These are phyloP conservation scores for Neodidymelliopsis sp. DNA, from an alignment of 2,329 filamentous ascomycete genomes.

Conservation along the genomic window DNA sequence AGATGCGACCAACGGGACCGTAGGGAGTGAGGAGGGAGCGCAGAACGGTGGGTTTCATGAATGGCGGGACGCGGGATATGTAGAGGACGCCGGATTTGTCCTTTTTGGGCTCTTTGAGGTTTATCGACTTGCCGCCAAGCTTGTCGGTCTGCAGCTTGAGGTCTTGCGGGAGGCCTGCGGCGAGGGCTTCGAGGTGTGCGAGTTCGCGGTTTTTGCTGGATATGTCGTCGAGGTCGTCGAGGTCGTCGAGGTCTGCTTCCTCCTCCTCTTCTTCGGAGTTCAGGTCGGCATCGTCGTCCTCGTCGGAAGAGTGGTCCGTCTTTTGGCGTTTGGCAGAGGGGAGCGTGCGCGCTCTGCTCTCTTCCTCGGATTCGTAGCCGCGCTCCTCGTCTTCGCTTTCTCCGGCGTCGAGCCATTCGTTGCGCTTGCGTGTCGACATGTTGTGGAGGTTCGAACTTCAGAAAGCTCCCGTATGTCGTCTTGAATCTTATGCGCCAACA, in stretches of 20 bases:
- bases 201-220: slow-evolving; percentile 40
- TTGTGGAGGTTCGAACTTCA: not conserved
- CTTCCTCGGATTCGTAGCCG: slow-evolving; percentile 72
- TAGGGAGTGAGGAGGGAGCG: slow-evolving; percentile 77
- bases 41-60: slow-evolving; percentile 84
- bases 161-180: slow-evolving; percentile 37
- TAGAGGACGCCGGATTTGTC: slow-evolving; percentile 82
- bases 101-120: slow-evolving; percentile 63
- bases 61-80: slow-evolving; percentile 82
- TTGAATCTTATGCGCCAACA: not conserved
- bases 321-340: slow-evolving; percentile 70
- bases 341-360: slow-evolving; percentile 68
- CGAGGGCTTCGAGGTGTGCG: slow-evolving; percentile 41
- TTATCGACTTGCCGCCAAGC: slow-evolving; percentile 26
- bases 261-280: slow-evolving; percentile 33
- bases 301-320: slow-evolving; percentile 55
- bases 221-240: slow-evolving; percentile 38
- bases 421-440: slow-evolving; percentile 75
- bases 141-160: slow-evolving; percentile 47
- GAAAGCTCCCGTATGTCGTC: not conserved
- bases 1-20: slow-evolving; percentile 78
- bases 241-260: slow-evolving; percentile 26
- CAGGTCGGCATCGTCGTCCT: slow-evolving; percentile 28
- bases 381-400: slow-evolving; percentile 54
- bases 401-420: slow-evolving; percentile 70